Conservation (phyloP, 1,139 yeast species). For the Petasospora rhodanensis region DNA sequence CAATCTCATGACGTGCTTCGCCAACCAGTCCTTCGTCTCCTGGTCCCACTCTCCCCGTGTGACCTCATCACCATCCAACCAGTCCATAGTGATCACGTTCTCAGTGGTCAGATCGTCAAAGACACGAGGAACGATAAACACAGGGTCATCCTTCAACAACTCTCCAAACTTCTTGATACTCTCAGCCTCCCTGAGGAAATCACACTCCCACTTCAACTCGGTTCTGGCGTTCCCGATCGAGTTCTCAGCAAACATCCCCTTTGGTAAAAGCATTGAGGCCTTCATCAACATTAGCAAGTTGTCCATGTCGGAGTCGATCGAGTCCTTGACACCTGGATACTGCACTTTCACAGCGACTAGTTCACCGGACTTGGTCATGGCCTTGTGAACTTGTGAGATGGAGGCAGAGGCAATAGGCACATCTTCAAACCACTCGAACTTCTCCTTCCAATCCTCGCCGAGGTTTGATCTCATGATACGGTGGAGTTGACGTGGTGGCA, state of each 20-base stretch:
- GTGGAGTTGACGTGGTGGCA: conserved; percentile 91
- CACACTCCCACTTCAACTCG: conserved; percentile 97
- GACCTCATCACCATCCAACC: conserved; percentile 78
- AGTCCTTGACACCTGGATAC: conserved; percentile 95
- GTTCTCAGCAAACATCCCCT: conserved; percentile 86
- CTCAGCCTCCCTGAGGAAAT: conserved; percentile 84
- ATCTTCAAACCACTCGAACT: conserved; percentile 74
- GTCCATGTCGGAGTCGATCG: conserved; percentile 91
- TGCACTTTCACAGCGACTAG: conserved; percentile 95
- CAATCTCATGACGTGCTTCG: conserved; percentile 79
- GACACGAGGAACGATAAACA: conserved; percentile 77
- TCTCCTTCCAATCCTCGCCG: conserved; percentile 74
- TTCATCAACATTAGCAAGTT: conserved; percentile 75
- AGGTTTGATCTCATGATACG: conserved; percentile 68
- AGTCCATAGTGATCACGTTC: conserved; percentile 86
- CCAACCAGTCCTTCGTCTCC: conserved; percentile 72
- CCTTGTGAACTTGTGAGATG: conserved; percentile 93
- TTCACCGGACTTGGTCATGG: conserved; percentile 54
- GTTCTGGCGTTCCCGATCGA: conserved; percentile 90
- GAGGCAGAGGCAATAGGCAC: conserved; percentile 97
- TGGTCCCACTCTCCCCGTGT: conserved; percentile 76
- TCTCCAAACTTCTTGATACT: conserved; percentile 67
- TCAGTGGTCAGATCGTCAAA: conserved; percentile 73
- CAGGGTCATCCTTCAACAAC: conserved; percentile 66
- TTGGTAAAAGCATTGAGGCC: conserved; percentile 84